Evolutionary conservation across 768 basidiomycete species (phyloP).

Genomic region (Lepiota subincarnata): DNA sequence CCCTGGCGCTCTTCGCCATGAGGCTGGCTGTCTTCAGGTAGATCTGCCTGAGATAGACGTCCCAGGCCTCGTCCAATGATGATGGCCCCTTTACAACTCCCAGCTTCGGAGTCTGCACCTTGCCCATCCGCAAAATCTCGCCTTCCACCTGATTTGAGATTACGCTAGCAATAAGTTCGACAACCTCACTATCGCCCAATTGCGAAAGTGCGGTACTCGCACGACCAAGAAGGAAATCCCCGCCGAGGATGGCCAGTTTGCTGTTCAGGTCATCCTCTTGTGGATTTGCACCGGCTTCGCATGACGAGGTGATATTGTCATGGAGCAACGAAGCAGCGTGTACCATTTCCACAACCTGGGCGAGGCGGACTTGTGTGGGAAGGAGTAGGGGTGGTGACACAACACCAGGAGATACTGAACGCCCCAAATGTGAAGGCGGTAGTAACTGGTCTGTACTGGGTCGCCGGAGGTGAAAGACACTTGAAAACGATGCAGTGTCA

Average conservation of each 20-base stretch:
- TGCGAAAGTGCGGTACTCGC: constrained; percentile 84
- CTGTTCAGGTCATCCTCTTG: constrained; percentile 75
- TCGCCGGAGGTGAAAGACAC: constrained; percentile 47
- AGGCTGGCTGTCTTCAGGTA: constrained; percentile 91
- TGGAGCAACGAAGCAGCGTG: constrained; percentile 93
- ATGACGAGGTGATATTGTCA: constrained; percentile 81
- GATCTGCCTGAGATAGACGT: constrained; percentile 56
- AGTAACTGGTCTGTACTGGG: constrained; percentile 17
- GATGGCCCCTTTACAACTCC: constrained; percentile 27
- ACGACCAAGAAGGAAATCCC: constrained; percentile 93
- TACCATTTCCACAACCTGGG: constrained; percentile 97
- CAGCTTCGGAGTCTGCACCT: constrained; percentile 37
- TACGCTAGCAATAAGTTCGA: constrained; percentile 88
- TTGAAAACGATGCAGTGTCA: constrained; percentile 62
- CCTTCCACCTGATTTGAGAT: constrained; percentile 97
- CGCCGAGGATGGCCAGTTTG: constrained; percentile 90
- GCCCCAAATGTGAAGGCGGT: constrained; percentile 20
- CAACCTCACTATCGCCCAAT: constrained; percentile 83
- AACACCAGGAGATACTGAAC: constrained; percentile 13
- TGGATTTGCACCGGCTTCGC: constrained; percentile 46
- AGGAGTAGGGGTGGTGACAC: constrained; percentile 46
- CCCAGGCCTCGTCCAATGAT: constrained; percentile 53
- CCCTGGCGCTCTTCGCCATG: constrained; percentile 84
- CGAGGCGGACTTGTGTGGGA: constrained; percentile 87
- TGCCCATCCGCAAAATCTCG: constrained; percentile 79